Evolutionary conservation across 176 grass and related monocot genomes (phyloP).

Genomic region (Ananas comosus): DNA sequence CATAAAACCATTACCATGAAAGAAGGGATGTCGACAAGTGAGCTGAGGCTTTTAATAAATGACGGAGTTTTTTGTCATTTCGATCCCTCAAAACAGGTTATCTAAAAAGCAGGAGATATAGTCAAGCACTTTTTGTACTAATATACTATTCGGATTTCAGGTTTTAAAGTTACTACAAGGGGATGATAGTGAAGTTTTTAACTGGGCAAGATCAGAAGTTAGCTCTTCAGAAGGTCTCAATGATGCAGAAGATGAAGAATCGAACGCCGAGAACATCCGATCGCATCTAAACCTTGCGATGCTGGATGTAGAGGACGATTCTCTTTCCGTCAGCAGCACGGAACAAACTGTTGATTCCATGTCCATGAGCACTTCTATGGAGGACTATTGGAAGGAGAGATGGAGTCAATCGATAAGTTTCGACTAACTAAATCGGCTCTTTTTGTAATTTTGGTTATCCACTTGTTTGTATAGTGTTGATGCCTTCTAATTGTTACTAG

Average conservation of each 20-base stretch:
- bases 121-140: neutral
- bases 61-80: neutral
- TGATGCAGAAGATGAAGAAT: constrained; percentile 37
- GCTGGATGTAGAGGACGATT: constrained; percentile 73
- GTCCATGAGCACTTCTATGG: constrained; percentile 43
- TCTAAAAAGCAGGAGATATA: neutral
- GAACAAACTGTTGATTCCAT: constrained; percentile 46
- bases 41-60: neutral
- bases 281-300: constrained; percentile 75
- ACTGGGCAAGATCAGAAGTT: constrained; percentile 41
- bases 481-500: constrained; percentile 4
- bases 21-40: neutral
- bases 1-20: neutral
- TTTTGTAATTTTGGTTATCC: neutral
- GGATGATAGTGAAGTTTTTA: constrained; percentile 36
- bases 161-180: constrained; percentile 60
- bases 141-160: constrained; percentile 14
- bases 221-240: constrained; percentile 29
- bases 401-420: constrained; percentile 83
- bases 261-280: constrained; percentile 40
- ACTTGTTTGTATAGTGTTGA: constrained; percentile 23
- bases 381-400: constrained; percentile 49
- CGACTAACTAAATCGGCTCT: constrained; percentile 22
- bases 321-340: constrained; percentile 64
- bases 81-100: neutral